Conservation (phyloP, 176 grass and related monocot species). For the Avena eriantha region DNA sequence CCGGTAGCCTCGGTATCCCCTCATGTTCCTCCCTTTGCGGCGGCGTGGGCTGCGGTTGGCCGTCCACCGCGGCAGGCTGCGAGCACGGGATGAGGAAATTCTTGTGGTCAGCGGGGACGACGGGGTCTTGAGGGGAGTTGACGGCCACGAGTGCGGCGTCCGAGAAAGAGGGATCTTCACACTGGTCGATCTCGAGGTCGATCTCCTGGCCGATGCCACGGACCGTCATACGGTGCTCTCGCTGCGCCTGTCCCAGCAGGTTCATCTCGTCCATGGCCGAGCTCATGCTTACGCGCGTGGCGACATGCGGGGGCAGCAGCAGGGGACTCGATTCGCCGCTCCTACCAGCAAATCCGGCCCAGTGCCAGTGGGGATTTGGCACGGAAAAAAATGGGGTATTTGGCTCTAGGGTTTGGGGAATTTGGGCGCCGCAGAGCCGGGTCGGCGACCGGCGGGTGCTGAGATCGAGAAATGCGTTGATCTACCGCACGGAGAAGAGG, state of each 20-base stretch:
- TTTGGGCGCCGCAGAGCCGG: neutral
- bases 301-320: constrained; percentile 13
- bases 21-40: constrained; percentile 53
- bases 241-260: constrained; percentile 81
- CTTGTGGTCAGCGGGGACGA: constrained; percentile 69
- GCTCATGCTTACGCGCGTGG: constrained; percentile 50
- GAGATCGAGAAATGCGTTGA: neutral
- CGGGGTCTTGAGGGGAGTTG: constrained; percentile 53
- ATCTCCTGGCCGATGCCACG: constrained; percentile 95
- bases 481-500: neutral
- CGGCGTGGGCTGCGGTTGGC: constrained; percentile 35
- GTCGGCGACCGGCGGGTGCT: neutral
- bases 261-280: constrained; percentile 89
- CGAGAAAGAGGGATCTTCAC: constrained; percentile 86
- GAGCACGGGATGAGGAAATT: constrained; percentile 72
- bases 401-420: constrained; percentile 48
- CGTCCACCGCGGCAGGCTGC: constrained; percentile 42
- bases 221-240: constrained; percentile 78
- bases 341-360: constrained; percentile 18
- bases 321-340: neutral
- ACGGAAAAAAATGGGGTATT: too few species aligned
- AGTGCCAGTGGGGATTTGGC: neutral
- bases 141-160: constrained; percentile 60
- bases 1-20: constrained; percentile 50
- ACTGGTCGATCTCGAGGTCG: constrained; percentile 90